Evolutionary conservation across 352 stramenopile genomes (phyloP), one percentile per base, ranked within the genome.

Genomic region (Globisporangium uncinulatum): DNA sequence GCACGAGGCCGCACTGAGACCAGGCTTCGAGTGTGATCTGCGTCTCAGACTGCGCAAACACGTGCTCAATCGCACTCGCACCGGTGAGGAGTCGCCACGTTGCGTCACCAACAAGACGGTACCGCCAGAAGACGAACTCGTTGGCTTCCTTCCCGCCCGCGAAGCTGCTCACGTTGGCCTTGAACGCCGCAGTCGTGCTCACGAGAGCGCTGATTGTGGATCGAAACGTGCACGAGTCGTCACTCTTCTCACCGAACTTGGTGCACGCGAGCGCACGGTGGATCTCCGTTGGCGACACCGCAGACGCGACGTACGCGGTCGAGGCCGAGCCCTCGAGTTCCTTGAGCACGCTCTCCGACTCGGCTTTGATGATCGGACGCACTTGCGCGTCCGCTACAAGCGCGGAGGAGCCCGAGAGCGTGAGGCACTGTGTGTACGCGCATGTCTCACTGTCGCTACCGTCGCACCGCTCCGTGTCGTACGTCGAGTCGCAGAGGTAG

Each of bases 1-100:
- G 43, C 13, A 69, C 67, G 29, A 67, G 42, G 0, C 72, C 72
- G 32, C 72, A 82, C 24, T 67, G 56, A 29, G 72, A 73, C 67
- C 72, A 82, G 3, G 67, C 69, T 59, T 82, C 72, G 46, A 48
- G 19, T 20, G 43, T 17, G 49, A 59, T 43, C 21, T 29, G 36
- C 19, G 56, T 42, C 43, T 65, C 48, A 2, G 59, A 47, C 13
- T 45, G 46, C 13, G 51, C 14, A 32, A 68, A 71, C 13, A 43
- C 20, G 24, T 69, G 43, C n/a, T 48, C 43, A 20, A 15, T 13
- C 7, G 56, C 61, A 19, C 53, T 42, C 20, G 51, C 37, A 37
- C 54, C 44, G n/a, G 56, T 37, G 13, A 56, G 39, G 20, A 52
- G 50, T 0, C 63, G 59, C 56, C 55, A 62, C 45, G 42, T 53